These are phyloP conservation scores for Bruguiera gymnorhiza DNA, from an alignment of 345 rosid genomes.

Conservation along the genomic window DNA sequence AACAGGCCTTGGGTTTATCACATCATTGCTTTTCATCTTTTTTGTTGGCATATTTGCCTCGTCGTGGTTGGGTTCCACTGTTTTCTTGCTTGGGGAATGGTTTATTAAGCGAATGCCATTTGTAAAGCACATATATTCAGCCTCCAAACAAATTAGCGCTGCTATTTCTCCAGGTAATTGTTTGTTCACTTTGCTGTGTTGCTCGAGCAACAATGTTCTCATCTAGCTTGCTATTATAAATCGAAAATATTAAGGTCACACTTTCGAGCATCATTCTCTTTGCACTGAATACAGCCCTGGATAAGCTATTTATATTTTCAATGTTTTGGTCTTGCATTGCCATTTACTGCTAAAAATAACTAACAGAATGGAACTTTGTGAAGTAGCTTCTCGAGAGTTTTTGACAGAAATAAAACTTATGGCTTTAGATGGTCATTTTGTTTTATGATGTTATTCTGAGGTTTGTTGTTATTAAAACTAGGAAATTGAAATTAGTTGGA, in stretches of 20 bases:
- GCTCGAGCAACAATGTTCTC: no score
- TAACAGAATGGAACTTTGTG: not conserved
- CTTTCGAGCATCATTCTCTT: not conserved
- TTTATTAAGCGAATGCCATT: slow-evolving; percentile 79
- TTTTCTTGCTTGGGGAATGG: slow-evolving; percentile 81
- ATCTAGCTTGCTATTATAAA: not conserved
- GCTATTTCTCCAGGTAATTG: slow-evolving; percentile 77
- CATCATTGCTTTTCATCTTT: slow-evolving; percentile 65
- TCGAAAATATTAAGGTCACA: not conserved
- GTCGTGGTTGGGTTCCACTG: slow-evolving; percentile 78
- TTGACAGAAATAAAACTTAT: not conserved
- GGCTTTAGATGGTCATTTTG: not conserved
- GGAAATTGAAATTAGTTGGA: no score
- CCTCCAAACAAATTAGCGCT: slow-evolving; percentile 82
- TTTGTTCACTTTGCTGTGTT: not conserved
- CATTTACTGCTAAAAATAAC: not conserved
- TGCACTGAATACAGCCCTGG: not conserved
- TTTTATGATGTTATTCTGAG: no score
- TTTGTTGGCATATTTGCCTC: slow-evolving; percentile 81
- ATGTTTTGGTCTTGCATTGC: not conserved
- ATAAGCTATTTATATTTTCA: not conserved
- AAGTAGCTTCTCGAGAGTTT: not conserved
- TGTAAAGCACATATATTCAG: slow-evolving; percentile 69
- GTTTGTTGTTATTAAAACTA: no score
- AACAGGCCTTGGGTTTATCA: slow-evolving; percentile 80